Conservation (phyloP, 164 flowering plant genomes). For the Tetrastigma voinierianum region DNA sequence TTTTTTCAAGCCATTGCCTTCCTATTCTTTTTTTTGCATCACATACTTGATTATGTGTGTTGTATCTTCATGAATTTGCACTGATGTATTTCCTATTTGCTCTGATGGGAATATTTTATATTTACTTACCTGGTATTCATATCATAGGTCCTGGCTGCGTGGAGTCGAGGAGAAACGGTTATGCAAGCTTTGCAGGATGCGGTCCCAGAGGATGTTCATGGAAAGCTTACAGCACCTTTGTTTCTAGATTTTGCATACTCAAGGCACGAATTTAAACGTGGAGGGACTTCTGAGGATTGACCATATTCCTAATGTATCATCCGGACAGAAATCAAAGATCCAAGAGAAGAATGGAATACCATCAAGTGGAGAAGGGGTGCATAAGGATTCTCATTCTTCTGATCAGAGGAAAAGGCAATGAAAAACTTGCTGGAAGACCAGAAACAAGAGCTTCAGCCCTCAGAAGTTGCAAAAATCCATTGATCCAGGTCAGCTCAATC, state of each 20-base stretch:
- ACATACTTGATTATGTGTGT: too few relatives aligned
- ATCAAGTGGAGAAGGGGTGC: slow-evolving; percentile 27
- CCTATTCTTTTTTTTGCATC: too few relatives aligned
- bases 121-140: neutral
- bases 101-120: neutral
- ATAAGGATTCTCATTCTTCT: slow-evolving; percentile 25
- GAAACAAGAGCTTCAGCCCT: slow-evolving; percentile 29
- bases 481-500: slow-evolving; percentile 28
- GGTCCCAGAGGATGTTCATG: slow-evolving; percentile 95
- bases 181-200: slow-evolving; percentile 90
- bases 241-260: slow-evolving; percentile 60
- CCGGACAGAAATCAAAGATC: slow-evolving; percentile 36
- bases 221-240: slow-evolving; percentile 75
- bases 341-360: slow-evolving; percentile 32
- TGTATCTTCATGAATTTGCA: neutral
- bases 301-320: slow-evolving; percentile 28
- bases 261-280: slow-evolving; percentile 50
- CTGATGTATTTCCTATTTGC: neutral
- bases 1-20: too few relatives aligned
- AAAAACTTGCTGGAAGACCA: slow-evolving; percentile 22
- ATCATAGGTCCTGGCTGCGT: slow-evolving; percentile 79
- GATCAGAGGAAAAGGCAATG: slow-evolving; percentile 23
- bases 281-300: slow-evolving; percentile 34
- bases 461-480: slow-evolving; percentile 23
- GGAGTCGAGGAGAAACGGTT: slow-evolving; percentile 81